These are phyloP conservation scores for Talaromyces wortmannii DNA, from an alignment of 495 filamentous ascomycete species.

Conservation along the genomic window DNA sequence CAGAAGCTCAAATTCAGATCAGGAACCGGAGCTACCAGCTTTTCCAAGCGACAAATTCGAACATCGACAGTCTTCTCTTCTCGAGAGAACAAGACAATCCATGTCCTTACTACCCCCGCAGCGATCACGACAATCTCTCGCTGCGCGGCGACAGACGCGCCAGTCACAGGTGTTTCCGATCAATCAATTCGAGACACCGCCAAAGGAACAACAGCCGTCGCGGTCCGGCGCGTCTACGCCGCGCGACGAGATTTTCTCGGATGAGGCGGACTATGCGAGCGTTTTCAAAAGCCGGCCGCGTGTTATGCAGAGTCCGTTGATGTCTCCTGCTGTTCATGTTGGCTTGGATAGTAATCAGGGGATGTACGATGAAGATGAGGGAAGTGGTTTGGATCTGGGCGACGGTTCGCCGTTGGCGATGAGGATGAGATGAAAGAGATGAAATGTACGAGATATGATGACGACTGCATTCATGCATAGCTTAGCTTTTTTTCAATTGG, in stretches of 20 bases:
- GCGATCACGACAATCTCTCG: conserved; percentile 17
- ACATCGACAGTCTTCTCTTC: conserved; percentile 29
- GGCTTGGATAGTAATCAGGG: not conserved
- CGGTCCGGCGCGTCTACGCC: conserved; percentile 40
- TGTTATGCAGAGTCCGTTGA: conserved; percentile 67
- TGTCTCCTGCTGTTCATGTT: conserved; percentile 47
- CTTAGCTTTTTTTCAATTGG: not conserved
- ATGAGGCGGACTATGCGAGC: conserved; percentile 72
- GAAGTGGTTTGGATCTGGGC: not conserved
- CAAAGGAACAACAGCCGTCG: conserved; percentile 29
- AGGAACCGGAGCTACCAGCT: conserved; percentile 19
- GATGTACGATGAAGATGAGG: not conserved
- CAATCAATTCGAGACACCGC: conserved; percentile 56
- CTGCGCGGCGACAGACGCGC: conserved; percentile 29
- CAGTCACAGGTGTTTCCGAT: conserved; percentile 48
- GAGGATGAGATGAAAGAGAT: not conserved
- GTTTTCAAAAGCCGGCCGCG: conserved; percentile 83
- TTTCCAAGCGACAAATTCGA: conserved; percentile 21
- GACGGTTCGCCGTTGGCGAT: conserved; percentile 4
- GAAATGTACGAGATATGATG: not conserved
- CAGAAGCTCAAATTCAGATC: conserved; percentile 7
- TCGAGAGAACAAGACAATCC: conserved; percentile 73
- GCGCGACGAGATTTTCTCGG: conserved; percentile 52
- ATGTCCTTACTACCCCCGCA: conserved; percentile 55
- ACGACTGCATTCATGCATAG: not conserved